Conservation (phyloP, 805 yeast species). For the Wickerhamomyces silvicola region DNA sequence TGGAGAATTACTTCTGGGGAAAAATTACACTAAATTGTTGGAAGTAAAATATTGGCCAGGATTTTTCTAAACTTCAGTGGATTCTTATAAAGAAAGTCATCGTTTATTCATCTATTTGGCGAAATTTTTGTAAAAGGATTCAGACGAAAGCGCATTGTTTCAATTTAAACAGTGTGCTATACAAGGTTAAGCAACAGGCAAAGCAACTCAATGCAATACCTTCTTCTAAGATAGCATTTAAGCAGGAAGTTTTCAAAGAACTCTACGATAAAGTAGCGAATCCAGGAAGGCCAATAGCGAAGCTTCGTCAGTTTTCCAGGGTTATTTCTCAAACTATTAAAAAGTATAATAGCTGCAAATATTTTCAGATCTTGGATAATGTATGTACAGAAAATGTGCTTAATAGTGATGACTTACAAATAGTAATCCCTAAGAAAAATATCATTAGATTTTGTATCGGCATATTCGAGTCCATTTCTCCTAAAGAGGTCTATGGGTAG, state of each 20-base stretch:
- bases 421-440: slow-evolving; percentile 23
- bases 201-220: slow-evolving; percentile 10
- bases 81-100: slow-evolving; percentile 1
- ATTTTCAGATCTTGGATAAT: slow-evolving; percentile 30
- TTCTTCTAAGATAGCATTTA: background rate
- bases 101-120: slow-evolving; percentile 15
- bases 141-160: background rate
- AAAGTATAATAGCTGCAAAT: slow-evolving; percentile 30
- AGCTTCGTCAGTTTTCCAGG: slow-evolving; percentile 14
- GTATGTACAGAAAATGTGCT: slow-evolving; percentile 23
- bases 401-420: slow-evolving; percentile 23
- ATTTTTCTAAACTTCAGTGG: slow-evolving; percentile 11
- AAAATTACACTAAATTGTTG: slow-evolving; percentile 10
- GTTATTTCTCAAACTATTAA: slow-evolving; percentile 15
- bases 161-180: slow-evolving; percentile 10
- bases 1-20: slow-evolving; percentile 43
- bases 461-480: slow-evolving; percentile 43
- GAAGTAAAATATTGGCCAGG: slow-evolving; percentile 6
- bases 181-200: slow-evolving; percentile 3
- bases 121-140: slow-evolving; percentile 1
- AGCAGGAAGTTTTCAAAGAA: slow-evolving; percentile 7
- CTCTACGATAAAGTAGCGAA: slow-evolving; percentile 3
- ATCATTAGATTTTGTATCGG: slow-evolving; percentile 39
- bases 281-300: slow-evolving; percentile 21
- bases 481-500: slow-evolving; percentile 47